phyloP scores from a whole-genome alignment of 2,329 filamentous ascomycete species.

The Stemphylium lycopersici region DNA sequence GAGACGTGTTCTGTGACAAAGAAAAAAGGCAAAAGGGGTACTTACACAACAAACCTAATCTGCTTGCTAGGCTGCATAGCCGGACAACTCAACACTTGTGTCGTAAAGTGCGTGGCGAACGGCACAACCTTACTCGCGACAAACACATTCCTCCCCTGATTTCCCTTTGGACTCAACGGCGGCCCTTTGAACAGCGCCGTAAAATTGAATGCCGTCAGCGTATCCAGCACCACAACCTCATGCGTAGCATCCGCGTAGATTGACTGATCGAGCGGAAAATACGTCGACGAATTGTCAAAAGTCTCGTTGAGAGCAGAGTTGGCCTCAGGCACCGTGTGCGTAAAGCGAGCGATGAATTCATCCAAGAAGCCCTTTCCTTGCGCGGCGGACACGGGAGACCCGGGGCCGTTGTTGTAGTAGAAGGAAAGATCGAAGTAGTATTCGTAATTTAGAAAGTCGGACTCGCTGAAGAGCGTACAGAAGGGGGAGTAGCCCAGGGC shows the following conservation, averaged over 20 bases:
- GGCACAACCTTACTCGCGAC: constrained; percentile 38
- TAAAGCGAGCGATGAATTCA: constrained; percentile 39
- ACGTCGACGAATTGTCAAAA: constrained; percentile 51
- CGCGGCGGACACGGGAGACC: constrained; percentile 39
- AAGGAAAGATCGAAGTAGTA: constrained; percentile 54
- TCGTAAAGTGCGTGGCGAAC: constrained; percentile 41
- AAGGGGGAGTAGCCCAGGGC: constrained; percentile 54
- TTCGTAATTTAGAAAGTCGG: constrained; percentile 54
- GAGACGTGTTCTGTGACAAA: neutral
- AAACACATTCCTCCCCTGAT: constrained; percentile 32
- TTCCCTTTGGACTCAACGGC: constrained; percentile 24
- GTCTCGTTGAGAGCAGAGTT: constrained; percentile 33
- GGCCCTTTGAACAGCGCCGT: constrained; percentile 38
- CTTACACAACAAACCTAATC: constrained; percentile 40
- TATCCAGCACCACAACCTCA: constrained; percentile 48
- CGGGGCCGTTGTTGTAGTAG: constrained; percentile 43
- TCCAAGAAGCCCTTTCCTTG: constrained; percentile 43
- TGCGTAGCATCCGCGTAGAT: constrained; percentile 54
- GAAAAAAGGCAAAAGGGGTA: neutral
- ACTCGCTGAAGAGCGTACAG: constrained; percentile 51
- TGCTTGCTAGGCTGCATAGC: constrained; percentile 31
- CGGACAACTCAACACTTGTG: constrained; percentile 35
- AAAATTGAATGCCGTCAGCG: constrained; percentile 39
- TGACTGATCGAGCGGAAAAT: constrained; percentile 53
- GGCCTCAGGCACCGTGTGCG: constrained; percentile 26